Percentiles rank a stretch among this genome's conserved stretches.
Conservation (phyloP, 805 yeast species). For the Metschnikowia gelsemii region DNA sequence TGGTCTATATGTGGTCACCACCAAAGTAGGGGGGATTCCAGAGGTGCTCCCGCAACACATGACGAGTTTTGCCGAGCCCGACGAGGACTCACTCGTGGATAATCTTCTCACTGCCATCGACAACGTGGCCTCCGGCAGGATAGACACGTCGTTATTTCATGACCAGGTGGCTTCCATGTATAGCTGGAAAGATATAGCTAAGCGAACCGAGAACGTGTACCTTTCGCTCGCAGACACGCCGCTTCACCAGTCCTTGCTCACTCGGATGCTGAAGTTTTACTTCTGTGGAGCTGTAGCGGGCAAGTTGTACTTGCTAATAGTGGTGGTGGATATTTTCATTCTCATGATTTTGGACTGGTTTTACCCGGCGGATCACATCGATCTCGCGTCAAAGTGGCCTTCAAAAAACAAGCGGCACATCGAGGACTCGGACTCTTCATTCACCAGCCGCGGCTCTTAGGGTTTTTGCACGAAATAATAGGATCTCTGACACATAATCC, state of each 20-base stretch:
- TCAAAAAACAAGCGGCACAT: conserved; percentile 16
- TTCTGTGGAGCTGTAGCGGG: conserved; percentile 85
- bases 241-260: conserved; percentile 53
- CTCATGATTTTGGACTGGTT: conserved; percentile 62
- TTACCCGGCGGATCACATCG: conserved; percentile 70
- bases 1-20: conserved; percentile 89
- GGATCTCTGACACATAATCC: no score
- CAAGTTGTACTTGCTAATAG: conserved; percentile 73
- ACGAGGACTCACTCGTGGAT: conserved; percentile 75
- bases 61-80: conserved; percentile 89
- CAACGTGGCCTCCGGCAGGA: conserved; percentile 51
- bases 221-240: conserved; percentile 43
- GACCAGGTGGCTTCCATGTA: conserved; percentile 77
- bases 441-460: no score
- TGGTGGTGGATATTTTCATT: conserved; percentile 74
- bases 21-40: conserved; percentile 96
- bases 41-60: conserved; percentile 91
- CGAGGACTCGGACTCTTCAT: no score
- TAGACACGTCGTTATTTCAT: conserved; percentile 78
- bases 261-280: conserved; percentile 62
- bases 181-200: conserved; percentile 88
- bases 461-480: no score
- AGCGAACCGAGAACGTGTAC: conserved; percentile 81
- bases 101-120: conserved; percentile 72
- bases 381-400: conserved; percentile 81